Evolutionary conservation across 2,329 filamentous ascomycete species (phyloP), one percentile per base, ranked within the genome.

Genomic region (Capronia coronata): DNA sequence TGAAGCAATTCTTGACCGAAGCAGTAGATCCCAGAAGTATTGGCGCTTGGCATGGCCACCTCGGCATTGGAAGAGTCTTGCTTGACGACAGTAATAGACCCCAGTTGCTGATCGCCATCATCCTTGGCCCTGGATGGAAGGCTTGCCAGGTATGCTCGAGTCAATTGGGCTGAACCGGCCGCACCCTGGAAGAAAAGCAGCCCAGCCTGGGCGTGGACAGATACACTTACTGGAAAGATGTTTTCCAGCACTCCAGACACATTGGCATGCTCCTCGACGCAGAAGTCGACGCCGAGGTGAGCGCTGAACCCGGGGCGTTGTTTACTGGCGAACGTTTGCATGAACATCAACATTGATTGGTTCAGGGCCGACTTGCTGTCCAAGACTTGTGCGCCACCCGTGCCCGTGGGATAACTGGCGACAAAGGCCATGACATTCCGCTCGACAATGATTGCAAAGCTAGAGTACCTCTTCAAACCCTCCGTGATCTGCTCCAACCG

Each of bases 271-370:
- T 75, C 69, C 41, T 79, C 74, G 2, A 84, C 75, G 55, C 87
- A 68, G 56, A 89, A 83, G 62, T 86, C 81, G 46, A 90, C 81
- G n/a, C 77, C 82, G 25, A 89, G 63, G 61, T 90, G 86, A 0
- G 85, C 84, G 0, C 82, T 87, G 61, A 86, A 69, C 4, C 64
- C 59, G 14, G 64, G 47, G 1, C 76, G 75, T 34, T 54, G 48
- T n/a, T 49, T 54, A 10, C 38, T 13, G 9, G 45, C 51, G 13
- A 54, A 52, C 11, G 51, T 46, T 14, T 51, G 48, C 9, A 51
- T 32, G 58, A 88, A 86, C 2, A 67, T 68, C 1, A 83, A 71
- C 76, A 89, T 84, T 1, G 77, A 75, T 14, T 67, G 66, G 29
- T 71, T 75, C 0, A 88, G 65, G 0, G 71, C 67, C 0, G 78